phyloP scores from a whole-genome alignment of 176 grass and related monocot species.

The Hsuehochloa calcarea region DNA sequence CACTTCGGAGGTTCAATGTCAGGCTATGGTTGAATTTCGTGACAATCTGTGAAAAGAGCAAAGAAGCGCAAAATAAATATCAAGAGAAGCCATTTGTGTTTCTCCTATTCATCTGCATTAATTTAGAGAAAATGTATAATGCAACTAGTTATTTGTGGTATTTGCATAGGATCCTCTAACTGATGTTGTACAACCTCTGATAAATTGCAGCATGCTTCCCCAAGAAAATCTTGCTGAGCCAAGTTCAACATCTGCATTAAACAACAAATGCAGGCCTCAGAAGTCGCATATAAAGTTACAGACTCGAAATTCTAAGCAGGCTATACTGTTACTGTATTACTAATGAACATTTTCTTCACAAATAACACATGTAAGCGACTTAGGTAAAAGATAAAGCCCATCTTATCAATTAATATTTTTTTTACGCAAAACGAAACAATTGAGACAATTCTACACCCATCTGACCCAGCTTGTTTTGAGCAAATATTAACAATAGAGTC shows the following conservation, averaged over 20 bases:
- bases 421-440: background rate
- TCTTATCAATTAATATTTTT: background rate
- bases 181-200: conserved; percentile 68
- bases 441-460: conserved; percentile 13
- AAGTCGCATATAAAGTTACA: background rate
- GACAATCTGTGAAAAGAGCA: conserved; percentile 60
- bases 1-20: conserved; percentile 59
- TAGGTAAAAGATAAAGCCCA: conserved; percentile 6
- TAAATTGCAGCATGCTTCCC: conserved; percentile 69
- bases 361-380: background rate
- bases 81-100: background rate
- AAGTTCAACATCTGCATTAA: conserved; percentile 71
- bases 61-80: conserved; percentile 22
- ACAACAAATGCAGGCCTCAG: conserved; percentile 24
- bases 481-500: background rate
- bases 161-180: conserved; percentile 20
- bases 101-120: conserved; percentile 3
- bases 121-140: conserved; percentile 1
- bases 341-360: background rate
- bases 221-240: conserved; percentile 77
- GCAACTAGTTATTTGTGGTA: background rate
- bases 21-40: conserved; percentile 67
- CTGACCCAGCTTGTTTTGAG: background rate
- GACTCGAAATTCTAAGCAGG: background rate
- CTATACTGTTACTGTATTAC: background rate